Conservation (phyloP, 176 grass and related monocot genomes). For the Alloteropsis semialata region DNA sequence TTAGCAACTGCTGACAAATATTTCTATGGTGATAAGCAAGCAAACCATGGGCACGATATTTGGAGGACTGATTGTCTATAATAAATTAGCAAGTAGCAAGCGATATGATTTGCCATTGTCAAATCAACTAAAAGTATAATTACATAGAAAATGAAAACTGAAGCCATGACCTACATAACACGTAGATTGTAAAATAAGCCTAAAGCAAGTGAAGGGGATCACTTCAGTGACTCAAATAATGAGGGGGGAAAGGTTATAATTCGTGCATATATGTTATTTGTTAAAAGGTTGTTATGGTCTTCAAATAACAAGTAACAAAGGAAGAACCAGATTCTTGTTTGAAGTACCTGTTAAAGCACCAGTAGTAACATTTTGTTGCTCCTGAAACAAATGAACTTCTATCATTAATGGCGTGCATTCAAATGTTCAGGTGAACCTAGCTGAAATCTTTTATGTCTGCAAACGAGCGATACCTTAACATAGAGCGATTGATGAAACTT, state of each 20-base stretch:
- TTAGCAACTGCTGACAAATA: too few species aligned
- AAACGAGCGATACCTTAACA: constrained; percentile 59
- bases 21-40: neutral
- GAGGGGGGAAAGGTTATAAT: neutral
- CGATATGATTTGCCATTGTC: neutral
- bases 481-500: constrained; percentile 90
- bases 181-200: neutral
- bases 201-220: neutral
- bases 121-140: neutral
- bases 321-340: constrained; percentile 15
- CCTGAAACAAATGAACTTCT: constrained; percentile 41
- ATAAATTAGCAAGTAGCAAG: neutral
- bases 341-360: constrained; percentile 52
- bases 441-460: neutral
- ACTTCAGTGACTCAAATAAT: neutral
- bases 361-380: constrained; percentile 40
- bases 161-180: neutral
- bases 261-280: neutral
- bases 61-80: neutral
- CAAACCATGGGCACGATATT: neutral
- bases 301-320: constrained; percentile 27
- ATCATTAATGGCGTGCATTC: constrained; percentile 17
- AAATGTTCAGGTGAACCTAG: constrained; percentile 2
- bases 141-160: neutral
- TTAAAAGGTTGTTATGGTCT: neutral